phyloP scores from a whole-genome alignment of 306 rosid species.

The Alnus rubra region DNA sequence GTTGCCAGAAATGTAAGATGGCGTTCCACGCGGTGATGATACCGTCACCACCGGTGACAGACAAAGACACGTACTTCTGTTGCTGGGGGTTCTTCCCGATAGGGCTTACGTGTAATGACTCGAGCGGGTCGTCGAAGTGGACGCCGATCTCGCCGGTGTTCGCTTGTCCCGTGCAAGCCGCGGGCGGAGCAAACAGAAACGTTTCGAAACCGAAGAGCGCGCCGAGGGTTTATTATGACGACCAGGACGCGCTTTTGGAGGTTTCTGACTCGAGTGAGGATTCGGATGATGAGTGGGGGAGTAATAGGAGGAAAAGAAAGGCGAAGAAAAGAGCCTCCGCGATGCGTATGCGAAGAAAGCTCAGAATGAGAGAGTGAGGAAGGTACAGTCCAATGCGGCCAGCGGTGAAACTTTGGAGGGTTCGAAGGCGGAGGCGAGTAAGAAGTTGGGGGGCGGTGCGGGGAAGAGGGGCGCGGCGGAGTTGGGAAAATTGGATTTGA shows the following conservation, averaged over 20 bases:
- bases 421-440: constrained; percentile 47
- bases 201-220: constrained; percentile 15
- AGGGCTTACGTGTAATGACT: constrained; percentile 48
- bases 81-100: constrained; percentile 83
- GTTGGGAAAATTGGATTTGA: constrained; percentile 86
- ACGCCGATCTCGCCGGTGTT: constrained; percentile 74
- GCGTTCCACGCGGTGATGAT: constrained; percentile 66
- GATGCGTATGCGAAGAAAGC: constrained; percentile 33
- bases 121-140: constrained; percentile 51
- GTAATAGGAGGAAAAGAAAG: constrained; percentile 27
- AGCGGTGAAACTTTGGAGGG: constrained; percentile 39
- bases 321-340: constrained; percentile 25
- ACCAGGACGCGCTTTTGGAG: constrained; percentile 44
- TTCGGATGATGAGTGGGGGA: constrained; percentile 57
- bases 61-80: constrained; percentile 42
- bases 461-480: constrained; percentile 67
- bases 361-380: constrained; percentile 42
- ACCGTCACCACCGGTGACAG: constrained; percentile 57
- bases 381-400: constrained; percentile 28
- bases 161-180: constrained; percentile 50
- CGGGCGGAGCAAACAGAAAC: background rate
- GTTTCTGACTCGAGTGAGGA: constrained; percentile 57
- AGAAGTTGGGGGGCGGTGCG: constrained; percentile 32
- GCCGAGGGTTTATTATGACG: constrained; percentile 45
- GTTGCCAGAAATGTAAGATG: constrained; percentile 80